Percentiles rank a stretch among this genome's conserved stretches.
These are phyloP conservation scores for Fusarium begoniae DNA, from an alignment of 2,329 filamentous ascomycete species.

Conservation along the genomic window DNA sequence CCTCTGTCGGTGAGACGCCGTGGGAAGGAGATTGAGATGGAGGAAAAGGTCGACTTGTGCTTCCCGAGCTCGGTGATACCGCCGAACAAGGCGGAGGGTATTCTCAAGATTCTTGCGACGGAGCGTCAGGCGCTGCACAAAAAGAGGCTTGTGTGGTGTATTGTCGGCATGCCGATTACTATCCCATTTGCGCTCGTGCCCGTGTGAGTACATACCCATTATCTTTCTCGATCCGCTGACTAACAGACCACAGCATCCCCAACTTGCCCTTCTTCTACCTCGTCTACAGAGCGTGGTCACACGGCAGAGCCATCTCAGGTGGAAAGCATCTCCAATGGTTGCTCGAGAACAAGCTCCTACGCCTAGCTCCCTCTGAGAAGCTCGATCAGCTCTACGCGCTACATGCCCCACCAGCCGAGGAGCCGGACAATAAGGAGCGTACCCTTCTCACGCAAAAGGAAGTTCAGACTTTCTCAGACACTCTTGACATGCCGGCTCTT, in stretches of 20 bases:
- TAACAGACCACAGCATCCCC: conserved; percentile 69
- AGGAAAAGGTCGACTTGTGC: conserved; percentile 75
- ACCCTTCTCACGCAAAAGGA: conserved; percentile 61
- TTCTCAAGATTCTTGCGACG: conserved; percentile 77
- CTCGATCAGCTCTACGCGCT: conserved; percentile 79
- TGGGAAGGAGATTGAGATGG: conserved; percentile 69
- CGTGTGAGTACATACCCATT: conserved; percentile 68
- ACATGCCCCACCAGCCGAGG: conserved; percentile 45
- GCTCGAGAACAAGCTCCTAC: conserved; percentile 75
- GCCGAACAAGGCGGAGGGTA: conserved; percentile 66
- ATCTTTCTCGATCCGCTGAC: background rate
- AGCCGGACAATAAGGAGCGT: conserved; percentile 44
- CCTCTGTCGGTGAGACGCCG: conserved; percentile 75
- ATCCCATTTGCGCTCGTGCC: conserved; percentile 86
- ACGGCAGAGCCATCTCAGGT: conserved; percentile 86
- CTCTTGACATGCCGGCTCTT: conserved; percentile 74
- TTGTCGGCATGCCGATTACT: conserved; percentile 83
- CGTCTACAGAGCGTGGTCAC: conserved; percentile 88
- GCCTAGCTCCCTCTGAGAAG: conserved; percentile 69
- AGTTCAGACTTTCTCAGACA: conserved; percentile 66
- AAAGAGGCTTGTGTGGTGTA: conserved; percentile 80
- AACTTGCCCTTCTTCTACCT: conserved; percentile 98
- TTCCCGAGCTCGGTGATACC: conserved; percentile 79
- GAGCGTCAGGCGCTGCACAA: conserved; percentile 84
- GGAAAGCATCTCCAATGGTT: conserved; percentile 88